phyloP scores from a whole-genome alignment of 108 stramenopile species.

The Aurantiochytrium sp. region DNA sequence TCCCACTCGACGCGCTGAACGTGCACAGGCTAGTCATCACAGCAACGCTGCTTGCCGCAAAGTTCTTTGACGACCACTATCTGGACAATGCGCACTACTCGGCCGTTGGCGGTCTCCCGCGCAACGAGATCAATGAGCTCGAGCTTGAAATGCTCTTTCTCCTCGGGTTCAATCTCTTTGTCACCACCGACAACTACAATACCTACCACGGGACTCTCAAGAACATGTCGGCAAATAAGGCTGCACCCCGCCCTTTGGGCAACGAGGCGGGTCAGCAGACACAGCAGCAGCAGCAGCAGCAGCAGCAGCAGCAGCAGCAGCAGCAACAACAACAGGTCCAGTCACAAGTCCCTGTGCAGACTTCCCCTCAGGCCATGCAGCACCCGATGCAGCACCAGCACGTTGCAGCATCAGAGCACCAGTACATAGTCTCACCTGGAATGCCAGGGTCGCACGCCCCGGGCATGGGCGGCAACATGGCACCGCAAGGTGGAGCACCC shows the following conservation, averaged over 20 bases:
- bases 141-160: conserved; percentile 90
- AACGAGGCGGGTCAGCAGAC: conserved; percentile 19
- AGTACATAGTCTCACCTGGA: too few species aligned
- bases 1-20: conserved; percentile 82
- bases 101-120: conserved; percentile 23
- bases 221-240: not conserved
- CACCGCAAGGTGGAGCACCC: too few species aligned
- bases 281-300: conserved; percentile 20
- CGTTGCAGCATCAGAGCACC: too few species aligned
- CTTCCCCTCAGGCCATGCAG: too few species aligned
- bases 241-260: not conserved
- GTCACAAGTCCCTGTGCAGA: too few species aligned
- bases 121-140: conserved; percentile 70
- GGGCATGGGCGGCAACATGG: too few species aligned
- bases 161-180: conserved; percentile 86
- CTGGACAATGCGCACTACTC: conserved; percentile 98
- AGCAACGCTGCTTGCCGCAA: conserved; percentile 73
- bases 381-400: too few species aligned
- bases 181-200: conserved; percentile 48
- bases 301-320: too few species aligned
- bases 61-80: conserved; percentile 98
- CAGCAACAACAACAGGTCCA: too few species aligned
- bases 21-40: conserved; percentile 94
- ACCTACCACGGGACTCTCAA: conserved; percentile 28
- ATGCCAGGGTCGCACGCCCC: too few species aligned